A percentile compares a stretch with the other conserved stretches of the same genome.
Conservation (phyloP, 192 early-diverging fungal species). For the Coemansia sp. region DNA sequence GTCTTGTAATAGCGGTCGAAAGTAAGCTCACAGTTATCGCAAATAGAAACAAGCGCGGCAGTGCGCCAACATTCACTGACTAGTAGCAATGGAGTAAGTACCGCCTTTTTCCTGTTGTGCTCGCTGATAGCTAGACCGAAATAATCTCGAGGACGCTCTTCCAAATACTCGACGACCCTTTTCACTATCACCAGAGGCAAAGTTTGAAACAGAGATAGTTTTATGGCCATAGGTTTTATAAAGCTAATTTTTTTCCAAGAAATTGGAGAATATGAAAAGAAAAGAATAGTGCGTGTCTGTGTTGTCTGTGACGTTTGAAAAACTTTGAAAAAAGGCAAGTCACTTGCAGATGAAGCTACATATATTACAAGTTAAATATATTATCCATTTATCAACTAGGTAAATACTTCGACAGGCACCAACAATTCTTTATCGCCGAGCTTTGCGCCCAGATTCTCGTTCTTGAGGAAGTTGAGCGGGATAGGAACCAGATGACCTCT, state of each 20-base stretch:
- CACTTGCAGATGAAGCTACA: background rate
- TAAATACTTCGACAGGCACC: slow-evolving; percentile 57
- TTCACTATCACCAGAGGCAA: background rate
- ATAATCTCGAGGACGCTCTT: background rate
- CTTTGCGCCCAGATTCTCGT: slow-evolving; percentile 56
- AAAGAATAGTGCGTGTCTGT: no score
- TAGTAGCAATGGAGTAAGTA: background rate
- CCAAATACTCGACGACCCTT: background rate
- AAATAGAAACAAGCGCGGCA: background rate
- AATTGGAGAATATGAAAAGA: no score
- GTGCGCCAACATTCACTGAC: background rate
- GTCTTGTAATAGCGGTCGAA: background rate
- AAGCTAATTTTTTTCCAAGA: no score
- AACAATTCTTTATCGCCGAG: slow-evolving; percentile 53
- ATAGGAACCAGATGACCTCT: slow-evolving; percentile 53
- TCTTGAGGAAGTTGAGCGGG: slow-evolving; percentile 54
- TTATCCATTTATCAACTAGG: slow-evolving; percentile 8
- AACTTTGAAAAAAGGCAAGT: background rate
- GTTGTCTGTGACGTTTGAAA: no score
- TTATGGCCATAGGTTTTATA: background rate
- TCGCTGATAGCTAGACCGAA: background rate
- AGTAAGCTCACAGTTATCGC: background rate
- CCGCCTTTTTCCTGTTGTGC: background rate
- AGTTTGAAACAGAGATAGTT: background rate
- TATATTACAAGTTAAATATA: background rate